phyloP scores from a whole-genome alignment of 169 alveolate species.

The Eimeria falciformis region DNA sequence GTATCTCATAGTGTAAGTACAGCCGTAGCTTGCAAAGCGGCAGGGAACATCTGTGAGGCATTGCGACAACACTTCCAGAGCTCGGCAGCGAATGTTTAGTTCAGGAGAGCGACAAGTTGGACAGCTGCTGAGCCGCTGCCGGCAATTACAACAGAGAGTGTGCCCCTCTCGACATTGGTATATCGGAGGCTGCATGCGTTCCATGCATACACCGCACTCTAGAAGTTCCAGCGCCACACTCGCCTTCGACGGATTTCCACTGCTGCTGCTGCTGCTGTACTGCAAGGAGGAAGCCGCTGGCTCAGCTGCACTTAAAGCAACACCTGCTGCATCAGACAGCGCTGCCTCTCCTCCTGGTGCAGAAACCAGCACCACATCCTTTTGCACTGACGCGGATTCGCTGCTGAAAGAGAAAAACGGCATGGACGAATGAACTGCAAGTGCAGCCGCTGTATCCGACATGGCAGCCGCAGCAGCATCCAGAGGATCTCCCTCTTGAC shows the following conservation, averaged over 20 bases:
- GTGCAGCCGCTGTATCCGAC: slow-evolving; percentile 28
- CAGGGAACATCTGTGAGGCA: slow-evolving; percentile 51
- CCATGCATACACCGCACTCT: slow-evolving; percentile 73
- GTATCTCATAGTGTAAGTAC: slow-evolving; percentile 16
- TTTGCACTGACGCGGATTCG: slow-evolving; percentile 17
- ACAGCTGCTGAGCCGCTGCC: slow-evolving; percentile 9
- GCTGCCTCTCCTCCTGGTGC: not conserved
- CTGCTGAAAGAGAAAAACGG: slow-evolving; percentile 42
- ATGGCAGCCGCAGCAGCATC: slow-evolving; percentile 14
- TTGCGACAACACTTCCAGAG: slow-evolving; percentile 51
- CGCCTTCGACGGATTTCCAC: not conserved
- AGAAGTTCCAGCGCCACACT: slow-evolving; percentile 72
- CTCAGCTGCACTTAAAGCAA: not conserved
- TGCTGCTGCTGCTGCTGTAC: not conserved
- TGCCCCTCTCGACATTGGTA: slow-evolving; percentile 75
- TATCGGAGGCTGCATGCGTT: slow-evolving; percentile 73
- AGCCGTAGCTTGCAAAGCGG: slow-evolving; percentile 35
- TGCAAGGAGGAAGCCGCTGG: slow-evolving; percentile 5
- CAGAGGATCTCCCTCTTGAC: not conserved
- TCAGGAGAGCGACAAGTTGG: slow-evolving; percentile 53
- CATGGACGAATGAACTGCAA: not conserved
- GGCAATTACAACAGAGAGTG: slow-evolving; percentile 44
- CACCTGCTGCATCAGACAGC: not conserved
- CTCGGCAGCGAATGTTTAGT: slow-evolving; percentile 66
- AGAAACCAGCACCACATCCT: slow-evolving; percentile 8